Conservation (phyloP, 148 eudicot species). For the Spergularia marina region DNA sequence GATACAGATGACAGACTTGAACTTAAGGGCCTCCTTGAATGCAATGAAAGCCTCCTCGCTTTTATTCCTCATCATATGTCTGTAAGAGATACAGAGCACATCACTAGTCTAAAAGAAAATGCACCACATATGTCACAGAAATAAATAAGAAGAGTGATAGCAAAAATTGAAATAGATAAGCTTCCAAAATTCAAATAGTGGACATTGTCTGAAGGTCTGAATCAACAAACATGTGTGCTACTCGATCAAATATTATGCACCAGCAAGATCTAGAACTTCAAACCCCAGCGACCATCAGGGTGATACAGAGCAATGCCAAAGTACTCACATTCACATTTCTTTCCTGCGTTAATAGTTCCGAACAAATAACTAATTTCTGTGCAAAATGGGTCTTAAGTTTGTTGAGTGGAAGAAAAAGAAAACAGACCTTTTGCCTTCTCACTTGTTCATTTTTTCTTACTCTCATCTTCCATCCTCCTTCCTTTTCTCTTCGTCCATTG, state of each 20-base stretch:
- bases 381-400: no score
- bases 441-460: no score
- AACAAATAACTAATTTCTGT: no score
- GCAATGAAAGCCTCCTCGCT: conserved; percentile 76
- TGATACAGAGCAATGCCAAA: no score
- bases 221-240: background rate
- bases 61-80: conserved; percentile 75
- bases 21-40: conserved; percentile 83
- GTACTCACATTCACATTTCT: no score
- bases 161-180: background rate
- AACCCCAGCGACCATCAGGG: no score
- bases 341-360: no score
- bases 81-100: conserved; percentile 30
- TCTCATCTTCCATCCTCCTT: no score
- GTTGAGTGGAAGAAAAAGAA: no score
- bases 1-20: conserved; percentile 50
- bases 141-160: background rate
- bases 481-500: no score
- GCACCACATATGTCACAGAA: background rate
- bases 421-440: no score
- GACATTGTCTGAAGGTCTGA: background rate
- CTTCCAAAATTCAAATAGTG: background rate
- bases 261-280: background rate
- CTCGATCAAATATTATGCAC: background rate
- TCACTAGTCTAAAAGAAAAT: background rate